A percentile compares a stretch with the other conserved stretches of the same genome.
Conservation (phyloP, 2,329 filamentous ascomycete species). For the Colletotrichum falcatum region DNA sequence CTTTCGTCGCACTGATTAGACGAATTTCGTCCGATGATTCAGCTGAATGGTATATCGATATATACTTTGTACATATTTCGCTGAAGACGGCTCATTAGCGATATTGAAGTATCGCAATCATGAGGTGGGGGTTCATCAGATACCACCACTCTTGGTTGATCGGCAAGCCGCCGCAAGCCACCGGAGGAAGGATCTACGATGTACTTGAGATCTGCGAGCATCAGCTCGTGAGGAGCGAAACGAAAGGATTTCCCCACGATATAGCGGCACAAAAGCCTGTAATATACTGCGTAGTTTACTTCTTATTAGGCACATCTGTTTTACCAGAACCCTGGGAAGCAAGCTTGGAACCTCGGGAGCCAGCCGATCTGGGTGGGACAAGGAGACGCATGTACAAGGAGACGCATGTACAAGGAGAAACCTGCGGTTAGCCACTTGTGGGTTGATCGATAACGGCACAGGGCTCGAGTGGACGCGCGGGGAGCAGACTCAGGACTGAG, state of each 20-base stretch:
- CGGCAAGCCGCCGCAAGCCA: background rate
- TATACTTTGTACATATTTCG: background rate
- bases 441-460: conserved; percentile 22
- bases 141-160: background rate
- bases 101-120: background rate
- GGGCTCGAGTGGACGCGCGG: conserved; percentile 12
- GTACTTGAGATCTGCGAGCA: background rate
- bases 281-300: background rate
- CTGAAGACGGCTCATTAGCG: background rate
- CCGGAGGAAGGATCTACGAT: background rate
- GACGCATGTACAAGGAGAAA: conserved; percentile 2
- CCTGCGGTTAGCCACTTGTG: conserved; percentile 10
- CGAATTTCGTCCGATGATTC: background rate
- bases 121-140: background rate
- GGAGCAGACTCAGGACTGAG: conserved; percentile 10
- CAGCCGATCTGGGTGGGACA: conserved; percentile 3
- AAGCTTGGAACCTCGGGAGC: background rate
- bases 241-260: conserved; percentile 4
- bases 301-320: background rate
- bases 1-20: background rate
- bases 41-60: background rate
- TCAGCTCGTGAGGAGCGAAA: background rate
- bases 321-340: conserved; percentile 11
- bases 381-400: background rate
- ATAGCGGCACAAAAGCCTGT: background rate